Conservation (phyloP, 176 grass and related monocot species). For the Carex littledalei region DNA sequence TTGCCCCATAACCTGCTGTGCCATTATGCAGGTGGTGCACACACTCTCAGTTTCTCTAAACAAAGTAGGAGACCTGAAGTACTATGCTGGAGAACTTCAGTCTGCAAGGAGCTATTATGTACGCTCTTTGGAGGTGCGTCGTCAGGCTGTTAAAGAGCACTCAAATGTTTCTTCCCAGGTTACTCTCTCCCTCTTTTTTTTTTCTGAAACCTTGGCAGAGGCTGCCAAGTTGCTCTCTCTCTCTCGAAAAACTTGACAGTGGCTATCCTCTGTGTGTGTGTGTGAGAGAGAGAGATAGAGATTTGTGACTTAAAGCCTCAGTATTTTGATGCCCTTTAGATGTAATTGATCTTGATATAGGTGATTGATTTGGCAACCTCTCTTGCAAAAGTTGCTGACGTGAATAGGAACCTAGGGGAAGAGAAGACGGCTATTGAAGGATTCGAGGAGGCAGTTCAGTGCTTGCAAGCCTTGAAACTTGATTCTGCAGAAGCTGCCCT, state of each 20-base stretch:
- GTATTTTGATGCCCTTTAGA: background rate
- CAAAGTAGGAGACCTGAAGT: conserved; percentile 89
- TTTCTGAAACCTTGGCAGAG: too few species aligned
- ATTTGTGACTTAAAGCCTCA: background rate
- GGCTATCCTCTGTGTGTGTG: too few species aligned
- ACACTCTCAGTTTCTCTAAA: conserved; percentile 92
- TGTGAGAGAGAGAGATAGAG: too few species aligned
- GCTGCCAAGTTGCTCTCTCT: too few species aligned
- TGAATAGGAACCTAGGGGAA: conserved; percentile 77
- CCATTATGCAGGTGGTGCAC: conserved; percentile 63
- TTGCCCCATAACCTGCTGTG: conserved; percentile 21
- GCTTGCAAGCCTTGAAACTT: conserved; percentile 83
- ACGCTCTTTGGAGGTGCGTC: conserved; percentile 68
- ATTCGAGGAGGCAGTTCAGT: conserved; percentile 85
- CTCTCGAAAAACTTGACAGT: too few species aligned
- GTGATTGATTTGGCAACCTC: conserved; percentile 90
- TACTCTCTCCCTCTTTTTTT: too few species aligned
- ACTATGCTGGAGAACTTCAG: conserved; percentile 78
- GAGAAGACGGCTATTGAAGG: conserved; percentile 42
- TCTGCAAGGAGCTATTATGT: conserved; percentile 88
- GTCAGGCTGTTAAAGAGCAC: conserved; percentile 70
- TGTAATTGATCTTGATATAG: conserved; percentile 29
- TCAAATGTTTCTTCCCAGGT: conserved; percentile 79
- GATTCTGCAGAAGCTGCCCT: conserved; percentile 48
- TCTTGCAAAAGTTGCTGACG: conserved; percentile 92